Conservation (phyloP, 2,329 filamentous ascomycete species). For the Tricladium varicosporioides region DNA sequence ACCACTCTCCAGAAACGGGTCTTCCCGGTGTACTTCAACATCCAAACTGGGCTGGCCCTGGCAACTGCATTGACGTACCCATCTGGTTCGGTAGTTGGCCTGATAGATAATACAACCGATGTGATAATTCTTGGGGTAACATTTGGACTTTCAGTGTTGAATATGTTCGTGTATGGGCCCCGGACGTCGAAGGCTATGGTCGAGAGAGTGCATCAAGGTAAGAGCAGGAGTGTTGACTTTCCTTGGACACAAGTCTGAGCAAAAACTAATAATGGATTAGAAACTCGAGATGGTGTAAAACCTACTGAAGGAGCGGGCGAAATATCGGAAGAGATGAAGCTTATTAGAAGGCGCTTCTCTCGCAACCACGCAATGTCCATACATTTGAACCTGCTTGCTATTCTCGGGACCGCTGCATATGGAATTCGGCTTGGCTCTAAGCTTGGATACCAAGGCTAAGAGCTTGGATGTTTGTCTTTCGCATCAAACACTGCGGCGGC, state of each 20-base stretch:
- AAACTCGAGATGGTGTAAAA: conserved; percentile 3
- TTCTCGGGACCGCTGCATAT: conserved; percentile 34
- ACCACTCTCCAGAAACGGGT: conserved; percentile 39
- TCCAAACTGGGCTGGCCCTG: conserved; percentile 36
- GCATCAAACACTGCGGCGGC: no score
- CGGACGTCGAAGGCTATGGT: conserved; percentile 34
- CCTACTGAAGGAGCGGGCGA: not conserved
- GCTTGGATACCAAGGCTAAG: not conserved
- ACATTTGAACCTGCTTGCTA: conserved; percentile 40
- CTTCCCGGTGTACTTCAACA: conserved; percentile 40
- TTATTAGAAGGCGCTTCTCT: conserved; percentile 36
- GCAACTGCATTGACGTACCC: conserved; percentile 36
- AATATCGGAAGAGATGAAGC: conserved; percentile 3
- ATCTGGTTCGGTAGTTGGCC: not conserved
- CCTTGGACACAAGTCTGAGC: no score
- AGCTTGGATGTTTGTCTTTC: not conserved
- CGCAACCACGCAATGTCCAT: conserved; percentile 42
- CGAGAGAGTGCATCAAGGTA: conserved; percentile 27
- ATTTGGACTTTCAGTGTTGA: conserved; percentile 35
- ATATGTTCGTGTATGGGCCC: conserved; percentile 33
- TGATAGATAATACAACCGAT: not conserved
- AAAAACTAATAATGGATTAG: not conserved
- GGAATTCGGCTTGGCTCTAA: conserved; percentile 8
- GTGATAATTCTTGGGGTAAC: not conserved
- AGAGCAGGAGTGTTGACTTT: no score